Evolutionary conservation across 192 early-diverging fungal genomes (phyloP).

Genomic region (Coemansia umbellata): DNA sequence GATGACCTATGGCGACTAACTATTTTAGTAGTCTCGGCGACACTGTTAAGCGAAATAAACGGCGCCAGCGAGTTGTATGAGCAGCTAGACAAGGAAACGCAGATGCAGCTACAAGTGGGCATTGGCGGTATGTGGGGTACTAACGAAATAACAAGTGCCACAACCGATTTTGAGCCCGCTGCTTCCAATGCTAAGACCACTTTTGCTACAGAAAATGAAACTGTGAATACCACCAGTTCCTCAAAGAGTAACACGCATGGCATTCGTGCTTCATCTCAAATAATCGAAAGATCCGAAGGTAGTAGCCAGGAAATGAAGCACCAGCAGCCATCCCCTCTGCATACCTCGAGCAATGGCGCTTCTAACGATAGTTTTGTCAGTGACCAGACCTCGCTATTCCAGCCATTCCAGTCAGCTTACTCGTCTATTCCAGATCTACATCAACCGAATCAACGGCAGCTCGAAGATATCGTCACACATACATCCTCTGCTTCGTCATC

Average conservation of each 20-base stretch:
- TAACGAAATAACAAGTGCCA: no score
- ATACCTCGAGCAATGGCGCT: no score
- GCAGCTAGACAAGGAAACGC: constrained; percentile 9
- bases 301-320: constrained; percentile 22
- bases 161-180: neutral
- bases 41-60: constrained; percentile 41
- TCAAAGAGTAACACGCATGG: no score
- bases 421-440: neutral
- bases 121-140: constrained; percentile 36
- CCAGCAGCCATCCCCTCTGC: constrained; percentile 30
- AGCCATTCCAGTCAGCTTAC: neutral
- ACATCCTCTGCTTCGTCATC: no score
- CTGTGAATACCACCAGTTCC: neutral
- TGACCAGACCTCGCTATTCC: constrained; percentile 3
- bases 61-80: constrained; percentile 22
- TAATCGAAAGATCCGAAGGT: constrained; percentile 17
- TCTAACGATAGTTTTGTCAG: no score
- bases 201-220: neutral
- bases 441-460: neutral
- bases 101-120: constrained; percentile 15
- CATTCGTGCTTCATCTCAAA: neutral
- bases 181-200: neutral
- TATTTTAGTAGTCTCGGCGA: constrained; percentile 34
- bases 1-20: constrained; percentile 46
- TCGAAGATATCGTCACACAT: no score